phyloP scores from a whole-genome alignment of 2,329 filamentous ascomycete species.

The Venturia pyrina region DNA sequence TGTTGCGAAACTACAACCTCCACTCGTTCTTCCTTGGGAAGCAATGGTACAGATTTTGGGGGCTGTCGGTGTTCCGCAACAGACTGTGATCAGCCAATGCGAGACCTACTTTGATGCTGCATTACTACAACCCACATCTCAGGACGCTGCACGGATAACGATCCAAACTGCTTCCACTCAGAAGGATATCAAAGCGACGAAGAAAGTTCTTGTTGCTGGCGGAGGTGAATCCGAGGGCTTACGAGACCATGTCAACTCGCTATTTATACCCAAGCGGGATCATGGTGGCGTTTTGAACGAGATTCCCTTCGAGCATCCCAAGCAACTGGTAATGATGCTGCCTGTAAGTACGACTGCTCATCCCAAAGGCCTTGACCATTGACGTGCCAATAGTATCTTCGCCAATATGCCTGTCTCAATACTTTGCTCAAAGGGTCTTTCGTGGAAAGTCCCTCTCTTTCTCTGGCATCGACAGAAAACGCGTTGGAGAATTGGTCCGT shows the following conservation, averaged over 20 bases:
- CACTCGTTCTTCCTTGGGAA: conserved; percentile 57
- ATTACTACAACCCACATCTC: conserved; percentile 35
- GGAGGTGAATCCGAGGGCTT: neutral
- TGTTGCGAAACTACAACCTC: conserved; percentile 63
- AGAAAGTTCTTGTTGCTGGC: neutral
- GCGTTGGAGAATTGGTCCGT: neutral
- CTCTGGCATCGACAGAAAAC: neutral
- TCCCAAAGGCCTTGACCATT: neutral
- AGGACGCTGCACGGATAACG: conserved; percentile 30
- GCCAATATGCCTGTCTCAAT: conserved; percentile 66
- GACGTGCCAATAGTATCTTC: conserved; percentile 32
- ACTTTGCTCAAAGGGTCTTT: conserved; percentile 56
- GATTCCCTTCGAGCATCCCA: conserved; percentile 68
- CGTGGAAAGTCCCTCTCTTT: neutral
- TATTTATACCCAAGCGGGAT: conserved; percentile 64
- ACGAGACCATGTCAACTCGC: conserved; percentile 42
- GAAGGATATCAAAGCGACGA: conserved; percentile 1
- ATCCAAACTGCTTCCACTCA: neutral
- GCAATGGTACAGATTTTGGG: conserved; percentile 54
- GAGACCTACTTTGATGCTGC: conserved; percentile 39
- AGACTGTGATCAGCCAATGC: conserved; percentile 30
- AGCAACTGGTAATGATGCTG: conserved; percentile 64
- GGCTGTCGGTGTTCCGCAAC: conserved; percentile 43
- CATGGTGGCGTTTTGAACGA: conserved; percentile 58
- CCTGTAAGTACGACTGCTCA: conserved; percentile 33